A percentile compares a stretch with the other conserved stretches of the same genome.
Evolutionary conservation across 345 rosid species (phyloP).

Genomic region (Odontarrhena argentea): DNA sequence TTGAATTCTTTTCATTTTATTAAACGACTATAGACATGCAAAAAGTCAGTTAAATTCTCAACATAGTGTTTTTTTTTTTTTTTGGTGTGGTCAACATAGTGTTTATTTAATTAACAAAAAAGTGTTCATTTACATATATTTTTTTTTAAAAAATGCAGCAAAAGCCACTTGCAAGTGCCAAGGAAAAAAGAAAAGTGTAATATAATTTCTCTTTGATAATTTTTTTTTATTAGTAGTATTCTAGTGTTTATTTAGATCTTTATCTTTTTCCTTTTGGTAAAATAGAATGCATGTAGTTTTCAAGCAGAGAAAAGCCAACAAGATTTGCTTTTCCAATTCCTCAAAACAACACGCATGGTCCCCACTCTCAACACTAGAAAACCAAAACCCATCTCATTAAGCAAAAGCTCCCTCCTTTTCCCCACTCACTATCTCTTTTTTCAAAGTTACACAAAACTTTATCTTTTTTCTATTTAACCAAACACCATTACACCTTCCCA

Average conservation of each 20-base stretch:
- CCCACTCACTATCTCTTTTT: constrained; percentile 35
- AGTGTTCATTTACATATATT: too few species aligned
- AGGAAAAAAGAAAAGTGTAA: not conserved
- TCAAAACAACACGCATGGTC: constrained; percentile 49
- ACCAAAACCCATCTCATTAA: constrained; percentile 45
- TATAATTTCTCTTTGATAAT: not conserved
- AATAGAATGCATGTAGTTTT: constrained; percentile 40
- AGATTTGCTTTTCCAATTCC: constrained; percentile 42
- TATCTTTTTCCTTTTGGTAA: too few species aligned
- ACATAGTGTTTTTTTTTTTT: not conserved
- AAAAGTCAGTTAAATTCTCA: not conserved
- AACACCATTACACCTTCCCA: constrained; percentile 37
- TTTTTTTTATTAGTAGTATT: not conserved
- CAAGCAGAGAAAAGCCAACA: constrained; percentile 42
- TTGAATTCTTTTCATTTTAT: constrained; percentile 6
- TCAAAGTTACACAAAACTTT: constrained; percentile 39
- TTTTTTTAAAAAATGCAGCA: not conserved
- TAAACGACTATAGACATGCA: not conserved
- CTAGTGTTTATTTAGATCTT: too few species aligned
- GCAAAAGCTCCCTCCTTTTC: constrained; percentile 43
- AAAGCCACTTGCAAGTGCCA: constrained; percentile 9
- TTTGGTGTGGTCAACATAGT: not conserved
- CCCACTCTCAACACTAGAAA: constrained; percentile 43
- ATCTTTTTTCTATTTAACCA: constrained; percentile 42
- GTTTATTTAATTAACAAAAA: not conserved